Conservation (phyloP, 805 yeast species). For the Zygosaccharomyces bailii region DNA sequence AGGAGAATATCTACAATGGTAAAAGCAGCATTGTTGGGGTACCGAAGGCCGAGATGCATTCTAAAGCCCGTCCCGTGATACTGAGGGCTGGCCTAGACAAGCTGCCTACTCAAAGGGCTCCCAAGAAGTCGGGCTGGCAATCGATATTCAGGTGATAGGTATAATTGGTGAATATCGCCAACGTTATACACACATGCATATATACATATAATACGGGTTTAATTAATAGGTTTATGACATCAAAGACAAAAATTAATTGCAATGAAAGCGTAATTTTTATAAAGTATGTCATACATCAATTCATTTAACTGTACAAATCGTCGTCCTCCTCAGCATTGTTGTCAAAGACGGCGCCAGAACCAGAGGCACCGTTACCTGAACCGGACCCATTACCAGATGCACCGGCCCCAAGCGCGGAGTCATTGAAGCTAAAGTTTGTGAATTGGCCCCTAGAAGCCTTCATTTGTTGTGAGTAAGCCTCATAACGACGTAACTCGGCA, state of each 20-base stretch:
- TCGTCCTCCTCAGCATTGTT: slow-evolving; percentile 53
- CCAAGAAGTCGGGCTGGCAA: slow-evolving; percentile 23
- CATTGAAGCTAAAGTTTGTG: slow-evolving; percentile 82
- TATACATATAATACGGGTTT: background rate
- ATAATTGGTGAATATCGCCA: background rate
- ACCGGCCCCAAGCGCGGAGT: slow-evolving; percentile 50
- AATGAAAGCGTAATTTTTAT: slow-evolving; percentile 6
- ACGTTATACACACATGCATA: background rate
- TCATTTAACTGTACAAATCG: slow-evolving; percentile 53
- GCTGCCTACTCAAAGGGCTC: slow-evolving; percentile 11
- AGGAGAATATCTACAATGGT: slow-evolving; percentile 11
- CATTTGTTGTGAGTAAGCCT: slow-evolving; percentile 95
- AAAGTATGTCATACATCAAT: slow-evolving; percentile 6
- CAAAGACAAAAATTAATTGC: background rate
- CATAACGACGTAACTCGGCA: slow-evolving; percentile 96
- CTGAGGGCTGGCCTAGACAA: slow-evolving; percentile 17
- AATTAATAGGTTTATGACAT: background rate
- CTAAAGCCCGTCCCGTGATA: slow-evolving; percentile 21
- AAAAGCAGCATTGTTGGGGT: slow-evolving; percentile 1
- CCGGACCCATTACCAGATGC: slow-evolving; percentile 37
- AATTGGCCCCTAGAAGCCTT: slow-evolving; percentile 95
- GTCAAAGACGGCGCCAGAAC: slow-evolving; percentile 45
- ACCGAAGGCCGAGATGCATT: slow-evolving; percentile 7
- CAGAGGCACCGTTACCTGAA: slow-evolving; percentile 27
- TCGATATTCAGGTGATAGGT: slow-evolving; percentile 19